A percentile compares a stretch with the other conserved stretches of the same genome.
Evolutionary conservation across 2,329 filamentous ascomycete genomes (phyloP).

Genomic region (Ceratocystis cacaofunesta): DNA sequence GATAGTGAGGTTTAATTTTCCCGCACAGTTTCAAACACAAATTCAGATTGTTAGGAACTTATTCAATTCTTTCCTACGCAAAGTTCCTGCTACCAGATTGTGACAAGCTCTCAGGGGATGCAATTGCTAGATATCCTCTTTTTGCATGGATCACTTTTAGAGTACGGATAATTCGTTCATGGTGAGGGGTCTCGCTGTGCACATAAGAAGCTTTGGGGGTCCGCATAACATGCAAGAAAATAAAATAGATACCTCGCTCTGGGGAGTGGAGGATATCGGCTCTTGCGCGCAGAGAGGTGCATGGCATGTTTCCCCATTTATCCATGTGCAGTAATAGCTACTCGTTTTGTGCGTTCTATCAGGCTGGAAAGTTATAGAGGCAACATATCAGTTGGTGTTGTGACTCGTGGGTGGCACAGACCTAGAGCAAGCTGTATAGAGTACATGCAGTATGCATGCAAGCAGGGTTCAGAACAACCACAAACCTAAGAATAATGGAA

Average conservation of each 20-base stretch:
- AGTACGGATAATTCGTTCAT: background rate
- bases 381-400: background rate
- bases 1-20: too few relatives aligned
- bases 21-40: too few relatives aligned
- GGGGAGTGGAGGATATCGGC: background rate
- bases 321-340: background rate
- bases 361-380: background rate
- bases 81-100: too few relatives aligned
- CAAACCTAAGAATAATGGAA: background rate
- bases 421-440: background rate
- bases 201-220: background rate
- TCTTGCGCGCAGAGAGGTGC: background rate
- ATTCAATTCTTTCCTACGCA: too few relatives aligned
- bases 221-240: too few relatives aligned
- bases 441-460: slow-evolving; percentile 7
- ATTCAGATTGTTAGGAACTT: too few relatives aligned
- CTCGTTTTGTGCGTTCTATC: background rate
- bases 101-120: too few relatives aligned
- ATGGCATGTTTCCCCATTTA: background rate
- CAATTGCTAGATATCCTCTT: too few relatives aligned
- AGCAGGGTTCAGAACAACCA: background rate
- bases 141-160: too few relatives aligned
- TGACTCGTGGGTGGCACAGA: slow-evolving; percentile 6
- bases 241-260: background rate
- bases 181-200: background rate